A percentile compares a stretch with the other conserved stretches of the same genome.
phyloP scores from a whole-genome alignment of 805 yeast species.

The Candida corydali region DNA sequence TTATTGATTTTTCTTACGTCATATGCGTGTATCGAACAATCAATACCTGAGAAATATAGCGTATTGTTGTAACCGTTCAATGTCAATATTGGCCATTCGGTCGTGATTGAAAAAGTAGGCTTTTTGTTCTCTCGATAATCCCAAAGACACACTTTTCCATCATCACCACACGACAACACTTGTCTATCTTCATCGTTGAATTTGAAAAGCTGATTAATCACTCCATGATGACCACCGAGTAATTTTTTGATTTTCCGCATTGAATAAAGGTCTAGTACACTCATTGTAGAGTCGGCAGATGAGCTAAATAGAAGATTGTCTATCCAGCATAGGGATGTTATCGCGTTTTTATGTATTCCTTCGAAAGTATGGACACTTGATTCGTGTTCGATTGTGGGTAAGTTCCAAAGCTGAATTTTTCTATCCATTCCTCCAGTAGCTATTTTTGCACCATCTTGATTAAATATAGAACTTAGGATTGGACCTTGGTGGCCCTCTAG shows the following conservation, averaged over 20 bases:
- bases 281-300: constrained; percentile 60
- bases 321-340: constrained; percentile 57
- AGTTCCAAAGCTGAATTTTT: constrained; percentile 44
- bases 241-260: constrained; percentile 54
- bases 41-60: constrained; percentile 63
- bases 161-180: constrained; percentile 59
- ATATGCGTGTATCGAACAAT: constrained; percentile 56
- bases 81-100: constrained; percentile 58
- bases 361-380: constrained; percentile 41
- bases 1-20: constrained; percentile 46
- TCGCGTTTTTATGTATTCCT: constrained; percentile 59
- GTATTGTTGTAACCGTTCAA: constrained; percentile 29
- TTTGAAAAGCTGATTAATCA: constrained; percentile 51
- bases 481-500: constrained; percentile 53
- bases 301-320: constrained; percentile 39
- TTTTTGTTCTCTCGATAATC: constrained; percentile 51
- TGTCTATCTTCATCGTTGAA: constrained; percentile 12
- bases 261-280: constrained; percentile 58
- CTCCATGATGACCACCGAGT: constrained; percentile 40
- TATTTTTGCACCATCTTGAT: constrained; percentile 43
- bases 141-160: constrained; percentile 59
- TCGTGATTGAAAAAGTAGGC: constrained; percentile 33
- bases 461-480: constrained; percentile 51
- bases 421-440: constrained; percentile 66
- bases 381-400: constrained; percentile 26